Conservation (phyloP, 75 land plant genomes). For the Chamaecyparis obtusa region DNA sequence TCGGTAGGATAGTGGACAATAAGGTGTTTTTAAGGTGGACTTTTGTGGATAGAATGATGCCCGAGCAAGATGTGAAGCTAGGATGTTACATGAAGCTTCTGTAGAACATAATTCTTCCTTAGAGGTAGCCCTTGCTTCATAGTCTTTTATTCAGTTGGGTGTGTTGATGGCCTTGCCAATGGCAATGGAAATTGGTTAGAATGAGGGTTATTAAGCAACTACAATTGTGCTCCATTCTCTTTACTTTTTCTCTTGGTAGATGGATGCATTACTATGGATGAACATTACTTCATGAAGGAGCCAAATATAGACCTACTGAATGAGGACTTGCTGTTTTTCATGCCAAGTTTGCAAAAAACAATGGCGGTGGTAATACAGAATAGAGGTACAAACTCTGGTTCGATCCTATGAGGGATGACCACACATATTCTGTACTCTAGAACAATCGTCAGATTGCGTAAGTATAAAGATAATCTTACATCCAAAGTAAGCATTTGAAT, state of each 20-base stretch:
- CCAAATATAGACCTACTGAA: conserved; percentile 87
- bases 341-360: conserved; percentile 93
- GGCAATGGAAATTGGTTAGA: conserved; percentile 95
- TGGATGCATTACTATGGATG: conserved; percentile 85
- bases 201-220: conserved; percentile 92
- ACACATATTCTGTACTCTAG: conserved; percentile 3
- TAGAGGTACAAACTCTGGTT: too few relatives aligned
- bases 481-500: background rate
- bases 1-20: too few relatives aligned
- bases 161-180: conserved; percentile 85
- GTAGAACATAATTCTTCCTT: conserved; percentile 49
- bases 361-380: too few relatives aligned
- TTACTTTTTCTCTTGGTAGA: conserved; percentile 89
- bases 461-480: background rate
- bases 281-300: conserved; percentile 93
- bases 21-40: too few relatives aligned
- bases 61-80: too few relatives aligned
- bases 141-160: conserved; percentile 91
- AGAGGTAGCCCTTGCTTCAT: conserved; percentile 85
- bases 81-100: conserved; percentile 37
- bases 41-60: too few relatives aligned
- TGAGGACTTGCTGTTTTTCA: conserved; percentile 93
- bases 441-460: conserved; percentile 1
- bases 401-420: too few relatives aligned
- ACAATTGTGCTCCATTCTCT: conserved; percentile 83